phyloP scores from a whole-genome alignment of 768 basidiomycete species.

The Holtermanniella nyarrowii region DNA sequence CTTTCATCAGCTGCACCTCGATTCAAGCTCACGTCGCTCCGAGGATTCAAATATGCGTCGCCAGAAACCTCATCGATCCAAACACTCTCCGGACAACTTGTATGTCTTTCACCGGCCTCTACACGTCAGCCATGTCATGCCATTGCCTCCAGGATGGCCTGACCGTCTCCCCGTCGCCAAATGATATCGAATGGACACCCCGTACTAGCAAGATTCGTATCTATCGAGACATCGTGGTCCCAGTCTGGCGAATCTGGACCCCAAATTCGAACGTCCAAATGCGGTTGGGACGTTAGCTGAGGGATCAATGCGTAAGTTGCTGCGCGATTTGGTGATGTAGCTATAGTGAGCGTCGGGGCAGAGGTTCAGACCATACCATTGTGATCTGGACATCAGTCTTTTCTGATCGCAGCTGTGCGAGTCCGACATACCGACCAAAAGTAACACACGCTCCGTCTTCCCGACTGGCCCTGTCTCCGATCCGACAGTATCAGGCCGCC shows the following conservation, averaged over 20 bases:
- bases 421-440: neutral
- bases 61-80: neutral
- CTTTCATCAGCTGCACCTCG: neutral
- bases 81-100: neutral
- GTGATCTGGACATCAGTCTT: too few species aligned
- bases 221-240: neutral
- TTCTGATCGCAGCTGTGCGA: too few species aligned
- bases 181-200: neutral
- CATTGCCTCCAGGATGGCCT: too few species aligned
- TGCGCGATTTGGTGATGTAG: neutral
- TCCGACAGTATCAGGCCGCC: neutral
- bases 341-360: neutral
- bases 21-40: neutral
- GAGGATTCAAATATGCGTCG: neutral
- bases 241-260: neutral
- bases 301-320: neutral
- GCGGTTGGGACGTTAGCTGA: neutral
- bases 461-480: neutral
- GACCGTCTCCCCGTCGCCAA: neutral
- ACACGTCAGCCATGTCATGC: neutral
- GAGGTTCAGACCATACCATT: too few species aligned
- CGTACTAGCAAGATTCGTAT: neutral
- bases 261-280: neutral
- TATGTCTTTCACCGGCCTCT: neutral
- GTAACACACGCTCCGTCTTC: neutral